phyloP scores from a whole-genome alignment of 345 rosid species.

The Sonneratia caseolaris region DNA sequence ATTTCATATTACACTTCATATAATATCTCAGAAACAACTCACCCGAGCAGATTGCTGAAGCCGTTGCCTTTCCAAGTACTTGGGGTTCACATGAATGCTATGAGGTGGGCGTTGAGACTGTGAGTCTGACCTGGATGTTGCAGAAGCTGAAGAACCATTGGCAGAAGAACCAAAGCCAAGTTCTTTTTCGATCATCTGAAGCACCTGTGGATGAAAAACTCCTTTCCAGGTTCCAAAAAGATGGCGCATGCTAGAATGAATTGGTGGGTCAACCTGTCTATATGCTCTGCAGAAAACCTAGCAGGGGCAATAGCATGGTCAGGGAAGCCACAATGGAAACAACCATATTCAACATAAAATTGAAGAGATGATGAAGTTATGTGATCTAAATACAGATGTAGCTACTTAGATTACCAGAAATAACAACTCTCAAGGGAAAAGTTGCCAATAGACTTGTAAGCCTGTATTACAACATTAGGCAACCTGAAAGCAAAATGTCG shows the following conservation, averaged over 20 bases:
- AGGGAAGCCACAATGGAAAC: not conserved
- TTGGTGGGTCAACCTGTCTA: constrained; percentile 71
- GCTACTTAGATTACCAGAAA: not conserved
- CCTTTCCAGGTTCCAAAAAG: constrained; percentile 99
- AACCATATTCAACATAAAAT: not conserved
- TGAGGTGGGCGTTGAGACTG: constrained; percentile 65
- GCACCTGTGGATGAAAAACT: constrained; percentile 70
- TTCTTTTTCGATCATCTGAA: constrained; percentile 78
- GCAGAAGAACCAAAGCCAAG: constrained; percentile 63
- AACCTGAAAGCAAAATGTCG: not conserved
- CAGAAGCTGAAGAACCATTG: constrained; percentile 57
- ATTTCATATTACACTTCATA: not conserved
- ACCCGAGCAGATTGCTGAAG: constrained; percentile 86
- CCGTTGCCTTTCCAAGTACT: constrained; percentile 87
- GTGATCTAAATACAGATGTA: not conserved
- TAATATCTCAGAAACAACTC: constrained; percentile 16
- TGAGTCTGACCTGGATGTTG: constrained; percentile 53
- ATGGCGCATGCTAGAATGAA: constrained; percentile 82
- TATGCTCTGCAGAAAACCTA: constrained; percentile 91
- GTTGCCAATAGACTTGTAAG: not conserved
- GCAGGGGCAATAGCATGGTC: not conserved
- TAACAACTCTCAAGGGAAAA: not conserved
- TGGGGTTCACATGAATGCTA: constrained; percentile 97
- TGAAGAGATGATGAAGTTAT: not conserved
- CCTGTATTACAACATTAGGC: not conserved